Base-by-base conservation (phyloP, 768 basidiomycete species). In the Termitomyces heimii region DNA sequence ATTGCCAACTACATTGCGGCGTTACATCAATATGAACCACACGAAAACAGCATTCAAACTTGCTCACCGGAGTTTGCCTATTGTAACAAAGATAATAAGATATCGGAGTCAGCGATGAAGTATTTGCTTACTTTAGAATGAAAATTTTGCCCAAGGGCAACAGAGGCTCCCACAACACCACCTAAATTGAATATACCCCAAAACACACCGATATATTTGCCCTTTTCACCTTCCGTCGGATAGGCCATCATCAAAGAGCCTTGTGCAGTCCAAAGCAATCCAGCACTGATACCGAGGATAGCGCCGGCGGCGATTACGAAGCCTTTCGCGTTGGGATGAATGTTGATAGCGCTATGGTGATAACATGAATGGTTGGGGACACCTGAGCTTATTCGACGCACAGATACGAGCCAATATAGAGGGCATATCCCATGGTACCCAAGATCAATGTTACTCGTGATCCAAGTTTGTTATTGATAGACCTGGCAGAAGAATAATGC, bases 111-210 rank as follows among this genome's bases (percentile, higher is more conserved):
- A 42, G 7, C 47, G 40, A 26, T 9, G 8, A 3, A 28, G 5
- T 3, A 4, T 69, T n/a, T 26, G 31, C 78, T 29, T 60, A 86
- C 88, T 63, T 66, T 73, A 13, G 84, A 85, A 50, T 86, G 65
- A 65, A 82, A 84, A 66, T 92, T 92, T 61, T 82, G 74, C 0
- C 82, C 92, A 43, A 92, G 76, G 14, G 89, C 83, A 31, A 92
- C 88, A 12, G 86, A 75, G 3, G 89, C 82, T 26, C 91, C 90
- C 45, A 93, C 83, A 47, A 94, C 88, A 57, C 85, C 84, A 39
- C 89, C 89, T 26, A 91, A 60, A 63, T 92, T 92, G 76, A 94
- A 93, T 57, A 92, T 87, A 46, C 78, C 70, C 91, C 91, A 93
- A 72, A 92, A 93, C 53, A 90, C 82, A 45, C 79, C 85, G 55